phyloP scores from a whole-genome alignment of 1,284 basidiomycete genomes.

The Ceratobasidium sp. region DNA sequence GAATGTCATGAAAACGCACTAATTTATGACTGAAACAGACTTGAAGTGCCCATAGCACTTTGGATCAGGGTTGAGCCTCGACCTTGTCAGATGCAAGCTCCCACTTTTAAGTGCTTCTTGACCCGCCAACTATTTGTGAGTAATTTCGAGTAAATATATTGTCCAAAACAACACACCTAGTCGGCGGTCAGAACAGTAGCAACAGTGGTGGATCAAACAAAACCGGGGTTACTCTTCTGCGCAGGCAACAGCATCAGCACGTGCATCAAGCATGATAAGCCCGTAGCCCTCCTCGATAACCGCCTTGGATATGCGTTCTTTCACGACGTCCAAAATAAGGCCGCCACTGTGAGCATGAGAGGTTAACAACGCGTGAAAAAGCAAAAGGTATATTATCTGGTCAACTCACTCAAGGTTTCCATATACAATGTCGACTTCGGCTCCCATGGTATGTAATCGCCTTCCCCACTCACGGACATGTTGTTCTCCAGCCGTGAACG shows the following conservation, averaged over 20 bases:
- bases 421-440: no score
- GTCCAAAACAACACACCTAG: no score
- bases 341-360: neutral
- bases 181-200: neutral
- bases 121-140: no score
- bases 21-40: no score
- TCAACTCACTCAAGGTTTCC: constrained; percentile 27
- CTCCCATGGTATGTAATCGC: no score
- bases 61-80: no score
- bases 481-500: constrained; percentile 20
- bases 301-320: constrained; percentile 30
- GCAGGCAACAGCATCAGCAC: constrained; percentile 41
- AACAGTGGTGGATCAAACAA: neutral
- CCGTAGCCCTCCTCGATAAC: constrained; percentile 44
- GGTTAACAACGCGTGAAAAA: neutral
- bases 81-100: no score
- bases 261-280: constrained; percentile 42
- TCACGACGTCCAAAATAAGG: constrained; percentile 20
- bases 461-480: no score
- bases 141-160: no score
- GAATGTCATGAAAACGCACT: no score
- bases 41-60: no score
- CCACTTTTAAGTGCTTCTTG: no score
- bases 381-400: neutral
- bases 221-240: constrained; percentile 8